Conservation (phyloP, 2,329 filamentous ascomycete genomes). For the Colletotrichum sp. region DNA sequence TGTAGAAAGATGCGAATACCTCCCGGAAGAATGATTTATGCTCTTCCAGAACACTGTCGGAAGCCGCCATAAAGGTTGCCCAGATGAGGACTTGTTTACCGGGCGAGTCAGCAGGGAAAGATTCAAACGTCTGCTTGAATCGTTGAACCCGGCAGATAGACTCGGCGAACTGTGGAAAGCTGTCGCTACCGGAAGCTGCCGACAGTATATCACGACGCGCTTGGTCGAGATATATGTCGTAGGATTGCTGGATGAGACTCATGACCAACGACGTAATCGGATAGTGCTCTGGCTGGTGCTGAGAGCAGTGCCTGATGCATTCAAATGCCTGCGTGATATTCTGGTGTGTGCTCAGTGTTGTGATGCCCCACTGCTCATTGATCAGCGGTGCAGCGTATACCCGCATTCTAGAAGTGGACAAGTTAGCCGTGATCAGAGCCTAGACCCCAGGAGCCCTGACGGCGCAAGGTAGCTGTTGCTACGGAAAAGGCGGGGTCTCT, state of each 20-base stretch:
- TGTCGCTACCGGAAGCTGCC: background rate
- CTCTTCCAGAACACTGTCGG: constrained; percentile 26
- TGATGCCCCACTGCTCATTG: background rate
- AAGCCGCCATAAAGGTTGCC: constrained; percentile 30
- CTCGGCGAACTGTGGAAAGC: background rate
- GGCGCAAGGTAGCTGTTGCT: background rate
- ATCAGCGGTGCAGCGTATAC: background rate
- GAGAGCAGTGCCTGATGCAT: background rate
- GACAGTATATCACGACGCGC: background rate
- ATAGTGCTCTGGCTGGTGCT: background rate
- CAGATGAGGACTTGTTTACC: constrained; percentile 30
- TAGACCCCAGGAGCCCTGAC: background rate
- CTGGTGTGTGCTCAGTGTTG: background rate
- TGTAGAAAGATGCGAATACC: constrained; percentile 20
- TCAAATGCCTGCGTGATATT: background rate
- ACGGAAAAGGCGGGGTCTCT: background rate
- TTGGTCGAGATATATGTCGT: background rate
- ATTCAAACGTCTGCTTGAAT: constrained; percentile 26
- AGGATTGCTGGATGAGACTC: constrained; percentile 18
- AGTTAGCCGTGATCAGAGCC: background rate
- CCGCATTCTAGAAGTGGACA: background rate
- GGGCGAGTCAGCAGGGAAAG: constrained; percentile 22
- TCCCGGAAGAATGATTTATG: constrained; percentile 28
- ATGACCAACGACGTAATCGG: constrained; percentile 1
- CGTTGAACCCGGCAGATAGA: constrained; percentile 26